These are phyloP conservation scores for Geotrichum candidum DNA, from an alignment of 1,139 yeast species.

Conservation along the genomic window DNA sequence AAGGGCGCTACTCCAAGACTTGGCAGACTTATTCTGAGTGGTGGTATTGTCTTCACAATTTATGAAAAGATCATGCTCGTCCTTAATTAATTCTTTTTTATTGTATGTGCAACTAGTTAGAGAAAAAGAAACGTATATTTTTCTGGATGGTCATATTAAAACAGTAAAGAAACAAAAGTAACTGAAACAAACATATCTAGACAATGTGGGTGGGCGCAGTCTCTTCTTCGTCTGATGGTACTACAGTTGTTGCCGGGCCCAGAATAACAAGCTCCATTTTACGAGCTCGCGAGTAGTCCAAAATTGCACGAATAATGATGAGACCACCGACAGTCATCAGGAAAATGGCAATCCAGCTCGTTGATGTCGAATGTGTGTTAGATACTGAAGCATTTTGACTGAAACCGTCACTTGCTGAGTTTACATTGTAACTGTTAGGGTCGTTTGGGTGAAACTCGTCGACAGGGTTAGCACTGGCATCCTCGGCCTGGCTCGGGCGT, in stretches of 20 bases:
- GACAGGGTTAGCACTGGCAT: conserved; percentile 39
- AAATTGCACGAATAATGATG: conserved; percentile 57
- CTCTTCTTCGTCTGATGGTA: neutral
- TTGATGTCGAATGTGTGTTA: conserved; percentile 21
- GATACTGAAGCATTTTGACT: conserved; percentile 29
- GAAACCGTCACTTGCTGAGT: conserved; percentile 26
- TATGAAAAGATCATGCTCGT: conserved; percentile 80
- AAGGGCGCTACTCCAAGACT: conserved; percentile 96
- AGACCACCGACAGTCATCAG: conserved; percentile 64
- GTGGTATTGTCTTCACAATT: conserved; percentile 92
- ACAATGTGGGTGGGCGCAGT: neutral
- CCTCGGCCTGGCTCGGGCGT: conserved; percentile 46
- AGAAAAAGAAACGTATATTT: neutral
- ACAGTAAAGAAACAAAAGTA: neutral
- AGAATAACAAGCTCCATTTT: conserved; percentile 60
- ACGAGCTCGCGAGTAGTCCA: conserved; percentile 71
- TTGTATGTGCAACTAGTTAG: neutral
- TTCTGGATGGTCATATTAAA: neutral
- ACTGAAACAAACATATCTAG: neutral
- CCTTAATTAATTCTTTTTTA: conserved; percentile 29
- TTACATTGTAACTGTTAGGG: conserved; percentile 37
- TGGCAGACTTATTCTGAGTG: conserved; percentile 85
- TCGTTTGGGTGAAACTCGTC: conserved; percentile 34
- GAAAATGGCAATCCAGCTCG: conserved; percentile 43
- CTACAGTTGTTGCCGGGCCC: neutral